Evolutionary conservation across 768 basidiomycete genomes (phyloP).

Genomic region (Pisolithus microcarpus): DNA sequence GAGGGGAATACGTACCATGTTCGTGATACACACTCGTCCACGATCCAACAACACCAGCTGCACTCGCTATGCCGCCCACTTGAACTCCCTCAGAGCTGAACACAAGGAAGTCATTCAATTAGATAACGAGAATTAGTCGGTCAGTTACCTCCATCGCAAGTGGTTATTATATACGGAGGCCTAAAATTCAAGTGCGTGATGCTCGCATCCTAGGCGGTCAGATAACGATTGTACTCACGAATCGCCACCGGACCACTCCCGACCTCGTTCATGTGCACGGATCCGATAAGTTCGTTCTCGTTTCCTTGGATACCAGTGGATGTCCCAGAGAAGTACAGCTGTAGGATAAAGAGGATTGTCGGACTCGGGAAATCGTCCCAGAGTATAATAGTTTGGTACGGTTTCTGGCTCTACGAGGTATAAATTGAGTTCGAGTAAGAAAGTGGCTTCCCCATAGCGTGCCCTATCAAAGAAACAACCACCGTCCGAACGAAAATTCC

Average conservation of each 20-base stretch:
- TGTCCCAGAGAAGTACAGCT: constrained; percentile 40
- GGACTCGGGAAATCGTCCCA: constrained; percentile 17
- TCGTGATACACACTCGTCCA: constrained; percentile 63
- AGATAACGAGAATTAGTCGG: too few relatives aligned
- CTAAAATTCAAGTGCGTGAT: constrained; percentile 26
- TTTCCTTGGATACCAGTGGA: constrained; percentile 37
- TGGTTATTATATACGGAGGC: constrained; percentile 45
- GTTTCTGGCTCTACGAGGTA: constrained; percentile 32
- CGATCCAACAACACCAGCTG: constrained; percentile 56
- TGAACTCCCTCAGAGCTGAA: constrained; percentile 61
- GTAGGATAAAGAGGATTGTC: constrained; percentile 31
- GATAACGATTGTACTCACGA: constrained; percentile 39
- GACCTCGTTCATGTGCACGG: constrained; percentile 41
- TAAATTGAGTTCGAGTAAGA: constrained; percentile 53
- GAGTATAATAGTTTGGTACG: constrained; percentile 13
- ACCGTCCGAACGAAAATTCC: constrained; percentile 21
- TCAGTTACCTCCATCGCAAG: constrained; percentile 51
- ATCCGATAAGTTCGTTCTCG: constrained; percentile 42
- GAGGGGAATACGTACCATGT: constrained; percentile 31
- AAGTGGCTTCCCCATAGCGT: constrained; percentile 57
- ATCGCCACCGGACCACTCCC: constrained; percentile 47
- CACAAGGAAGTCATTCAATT: not conserved
- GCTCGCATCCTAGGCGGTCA: not conserved
- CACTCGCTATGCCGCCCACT: constrained; percentile 57
- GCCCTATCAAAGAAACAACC: constrained; percentile 43